Evolutionary conservation across 768 basidiomycete species (phyloP), one percentile per base, ranked within the genome.

Genomic region (Suillus americanus): DNA sequence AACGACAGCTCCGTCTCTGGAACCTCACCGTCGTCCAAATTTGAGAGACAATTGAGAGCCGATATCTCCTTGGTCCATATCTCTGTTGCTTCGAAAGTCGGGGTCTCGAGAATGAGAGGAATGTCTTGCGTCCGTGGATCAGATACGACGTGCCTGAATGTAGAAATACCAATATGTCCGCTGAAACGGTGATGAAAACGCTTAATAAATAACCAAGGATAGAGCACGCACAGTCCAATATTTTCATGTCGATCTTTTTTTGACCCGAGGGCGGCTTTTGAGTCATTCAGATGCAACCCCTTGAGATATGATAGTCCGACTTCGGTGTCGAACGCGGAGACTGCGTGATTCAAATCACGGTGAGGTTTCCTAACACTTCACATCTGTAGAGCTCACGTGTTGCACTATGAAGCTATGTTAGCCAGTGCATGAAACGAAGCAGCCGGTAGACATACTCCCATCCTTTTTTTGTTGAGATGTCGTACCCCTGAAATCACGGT

Each of bases 231-330:
- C 90, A 91, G 73, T 25, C 94, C 94, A 43, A 95, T 88, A 66
- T 93, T 95, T 74, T 94, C 88, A 68, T 95, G 94, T 45, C 91
- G 77, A 69, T 95, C 94, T 67, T 86, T 88, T 68, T 83, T 88
- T 14, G 89, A 88, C 3, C 80, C 83, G 14, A 86, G 79, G 1
- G 77, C 79, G 10, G 82, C 83, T 73, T 92, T 92, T 14, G 90
- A 91, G 72, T 95, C 94, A 71, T 96, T 96, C 53, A 95, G 72
- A 70, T 96, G 94, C 85, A 95, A 89, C 1, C 89, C 94, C 4
- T 86, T 82, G 18, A 95, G 85, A 71, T 93, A 95, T 14, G 80
- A 72, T 30, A 92, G 69, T 2, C 94, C 92, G 3, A 96, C 81
- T 65, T 84, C 77, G n/a, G 79, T 70, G 38, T 91, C 87, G 68